phyloP scores from a whole-genome alignment of 805 yeast genomes.

The Pichia eremophila region DNA sequence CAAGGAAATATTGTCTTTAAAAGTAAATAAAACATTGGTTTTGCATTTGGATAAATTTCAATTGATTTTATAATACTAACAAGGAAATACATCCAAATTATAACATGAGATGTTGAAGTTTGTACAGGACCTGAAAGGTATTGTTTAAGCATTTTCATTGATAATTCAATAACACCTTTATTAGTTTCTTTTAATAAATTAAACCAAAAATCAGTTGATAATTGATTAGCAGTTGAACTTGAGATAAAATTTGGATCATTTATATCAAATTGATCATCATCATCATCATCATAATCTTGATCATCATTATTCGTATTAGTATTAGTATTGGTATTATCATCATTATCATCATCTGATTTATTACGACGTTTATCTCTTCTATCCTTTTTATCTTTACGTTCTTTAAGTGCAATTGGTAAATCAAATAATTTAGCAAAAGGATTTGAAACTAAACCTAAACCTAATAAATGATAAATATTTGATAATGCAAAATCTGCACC shows the following conservation, averaged over 20 bases:
- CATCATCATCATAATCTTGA: background rate
- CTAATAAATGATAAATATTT: constrained; percentile 64
- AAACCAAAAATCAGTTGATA: constrained; percentile 42
- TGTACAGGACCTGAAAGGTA: constrained; percentile 65
- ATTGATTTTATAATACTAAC: constrained; percentile 52
- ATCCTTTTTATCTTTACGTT: constrained; percentile 64
- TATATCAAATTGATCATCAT: constrained; percentile 1
- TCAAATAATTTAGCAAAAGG: constrained; percentile 71
- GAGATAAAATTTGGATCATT: constrained; percentile 18
- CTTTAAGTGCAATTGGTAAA: constrained; percentile 62
- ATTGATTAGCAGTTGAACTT: constrained; percentile 22
- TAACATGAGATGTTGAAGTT: constrained; percentile 60
- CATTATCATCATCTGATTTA: constrained; percentile 9
- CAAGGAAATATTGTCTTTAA: constrained; percentile 57
- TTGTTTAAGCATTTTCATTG: constrained; percentile 57
- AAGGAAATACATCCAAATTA: constrained; percentile 71
- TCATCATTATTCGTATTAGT: no score
- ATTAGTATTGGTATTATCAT: background rate
- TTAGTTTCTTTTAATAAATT: constrained; percentile 46
- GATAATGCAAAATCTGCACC: constrained; percentile 69
- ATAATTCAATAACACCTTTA: constrained; percentile 55
- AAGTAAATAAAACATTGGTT: constrained; percentile 39
- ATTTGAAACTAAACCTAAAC: constrained; percentile 67
- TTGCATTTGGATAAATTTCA: constrained; percentile 35
- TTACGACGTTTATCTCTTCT: constrained; percentile 50